Evolutionary conservation across 441 rosid genomes (phyloP).

Genomic region (Dalechampia spathulata): DNA sequence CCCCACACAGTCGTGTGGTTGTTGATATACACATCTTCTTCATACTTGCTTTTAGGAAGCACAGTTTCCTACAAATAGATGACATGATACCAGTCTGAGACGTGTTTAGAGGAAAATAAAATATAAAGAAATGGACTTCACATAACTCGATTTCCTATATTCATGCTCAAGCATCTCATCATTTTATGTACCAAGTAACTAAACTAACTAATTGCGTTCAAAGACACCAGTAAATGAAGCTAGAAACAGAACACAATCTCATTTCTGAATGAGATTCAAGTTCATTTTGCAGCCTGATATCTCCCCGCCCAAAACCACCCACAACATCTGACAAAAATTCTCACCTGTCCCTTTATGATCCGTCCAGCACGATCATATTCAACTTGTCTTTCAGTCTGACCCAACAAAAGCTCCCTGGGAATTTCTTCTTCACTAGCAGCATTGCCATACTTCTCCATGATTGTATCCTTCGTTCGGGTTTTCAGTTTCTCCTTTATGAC

Average conservation of each 20-base stretch:
- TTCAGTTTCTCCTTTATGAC: slow-evolving; percentile 65
- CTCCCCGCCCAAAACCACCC: no score
- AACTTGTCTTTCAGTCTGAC: slow-evolving; percentile 20
- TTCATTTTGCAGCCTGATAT: no score
- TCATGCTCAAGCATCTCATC: background rate
- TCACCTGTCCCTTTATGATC: slow-evolving; percentile 53
- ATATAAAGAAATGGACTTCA: background rate
- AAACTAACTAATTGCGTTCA: background rate
- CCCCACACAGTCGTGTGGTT: slow-evolving; percentile 65
- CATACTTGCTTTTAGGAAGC: slow-evolving; percentile 60
- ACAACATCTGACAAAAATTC: background rate
- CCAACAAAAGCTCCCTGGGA: slow-evolving; percentile 19
- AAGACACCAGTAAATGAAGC: no score
- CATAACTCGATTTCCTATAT: background rate
- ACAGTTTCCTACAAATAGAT: slow-evolving; percentile 32
- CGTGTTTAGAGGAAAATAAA: background rate
- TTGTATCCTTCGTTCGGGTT: slow-evolving; percentile 55
- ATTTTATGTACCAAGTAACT: background rate
- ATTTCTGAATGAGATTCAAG: no score
- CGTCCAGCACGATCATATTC: slow-evolving; percentile 43
- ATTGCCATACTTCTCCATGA: slow-evolving; percentile 79
- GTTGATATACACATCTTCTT: slow-evolving; percentile 46
- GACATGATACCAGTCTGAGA: slow-evolving; percentile 3
- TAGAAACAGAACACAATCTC: no score
- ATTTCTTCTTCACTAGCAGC: slow-evolving; percentile 68